A percentile compares a stretch with the other conserved stretches of the same genome.
These are phyloP conservation scores for Alternaria longipes DNA, from an alignment of 2,329 filamentous ascomycete species.

Conservation along the genomic window DNA sequence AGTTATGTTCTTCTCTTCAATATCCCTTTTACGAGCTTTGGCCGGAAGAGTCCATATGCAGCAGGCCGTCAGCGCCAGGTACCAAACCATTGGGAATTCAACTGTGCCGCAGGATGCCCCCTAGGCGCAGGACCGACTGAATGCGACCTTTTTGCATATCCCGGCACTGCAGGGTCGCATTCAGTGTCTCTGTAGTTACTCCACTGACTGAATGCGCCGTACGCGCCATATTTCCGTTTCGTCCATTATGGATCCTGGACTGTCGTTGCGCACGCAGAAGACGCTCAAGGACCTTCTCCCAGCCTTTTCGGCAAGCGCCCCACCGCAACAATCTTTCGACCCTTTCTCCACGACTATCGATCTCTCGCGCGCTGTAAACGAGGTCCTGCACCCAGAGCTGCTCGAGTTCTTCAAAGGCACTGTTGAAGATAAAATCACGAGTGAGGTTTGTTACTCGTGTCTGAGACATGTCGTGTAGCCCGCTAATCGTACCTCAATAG, in stretches of 20 bases:
- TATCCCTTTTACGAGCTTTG: neutral
- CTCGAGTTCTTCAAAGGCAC: slow-evolving; percentile 42
- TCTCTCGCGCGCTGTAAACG: slow-evolving; percentile 40
- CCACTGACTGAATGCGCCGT: slow-evolving; percentile 6
- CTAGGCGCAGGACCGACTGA: slow-evolving; percentile 11
- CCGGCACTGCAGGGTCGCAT: neutral
- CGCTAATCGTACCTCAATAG: slow-evolving; percentile 18
- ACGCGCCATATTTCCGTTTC: slow-evolving; percentile 9
- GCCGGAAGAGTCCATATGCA: slow-evolving; percentile 11
- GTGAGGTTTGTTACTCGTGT: slow-evolving; percentile 23
- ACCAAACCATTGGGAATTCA: slow-evolving; percentile 17
- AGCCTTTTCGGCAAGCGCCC: slow-evolving; percentile 12
- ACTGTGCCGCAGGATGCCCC: slow-evolving; percentile 21
- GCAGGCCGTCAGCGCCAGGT: slow-evolving; percentile 13
- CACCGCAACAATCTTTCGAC: slow-evolving; percentile 20
- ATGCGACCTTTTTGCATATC: neutral
- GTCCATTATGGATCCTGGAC: slow-evolving; percentile 35
- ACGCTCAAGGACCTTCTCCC: slow-evolving; percentile 29
- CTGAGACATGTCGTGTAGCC: neutral
- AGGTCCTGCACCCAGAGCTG: slow-evolving; percentile 38
- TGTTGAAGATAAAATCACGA: slow-evolving; percentile 30
- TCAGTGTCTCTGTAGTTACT: neutral
- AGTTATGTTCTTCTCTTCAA: slow-evolving; percentile 5
- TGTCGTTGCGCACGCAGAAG: slow-evolving; percentile 35
- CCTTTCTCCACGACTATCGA: slow-evolving; percentile 27